Base-by-base conservation (phyloP, 495 filamentous ascomycete genomes). In the Chaetomidium leptoderma region DNA sequence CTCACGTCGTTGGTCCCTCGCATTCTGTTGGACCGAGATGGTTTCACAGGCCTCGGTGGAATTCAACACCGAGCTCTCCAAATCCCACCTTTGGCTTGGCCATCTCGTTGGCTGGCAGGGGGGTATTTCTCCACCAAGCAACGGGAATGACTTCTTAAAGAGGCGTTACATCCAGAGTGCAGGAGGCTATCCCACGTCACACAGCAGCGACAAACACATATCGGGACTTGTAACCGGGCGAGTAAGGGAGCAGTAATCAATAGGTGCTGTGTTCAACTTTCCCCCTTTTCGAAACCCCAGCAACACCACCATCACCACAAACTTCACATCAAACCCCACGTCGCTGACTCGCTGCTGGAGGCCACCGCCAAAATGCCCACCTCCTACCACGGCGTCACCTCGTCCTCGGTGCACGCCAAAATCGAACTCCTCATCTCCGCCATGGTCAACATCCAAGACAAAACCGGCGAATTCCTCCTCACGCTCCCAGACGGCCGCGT, bases 401-500 rank as follows among this genome's bases (percentile, higher is more conserved):
- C 74, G 11, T 58, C 59, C 47, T 67, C 81, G 52, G 69, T 88
- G 32, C 81, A 86, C 66, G 65, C 66, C 27, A 77, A 74, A 30
- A 81, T 89, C 64, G 72, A 79, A 30, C 75, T 81, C 16, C 71
- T 90, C 10, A 89, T 87, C 62, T 62, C 82, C 60, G 86, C 83
- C 48, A 77, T 90, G 11, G 73, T 89, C 58, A 83, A 86, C 68
- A 88, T 89, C 70, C 81, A 78, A 63, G 87, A 90, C 69, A 75
- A 73, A 10, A 85, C 84, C 0, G 87, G 87, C 26, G 73, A 84
- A 63, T 90, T 88, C 71, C 78, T 89, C 10, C 69, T 89, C 27
- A 79, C 71, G 17, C 76, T 90, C 19, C 67, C 75, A 8, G 86
- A 89, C 59, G 87, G 86, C 33, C 82, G 87, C 26, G 73, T 89